A percentile compares a stretch with the other conserved stretches of the same genome.
Conservation (phyloP, 1,284 basidiomycete genomes). For the Flammula alnicola region DNA sequence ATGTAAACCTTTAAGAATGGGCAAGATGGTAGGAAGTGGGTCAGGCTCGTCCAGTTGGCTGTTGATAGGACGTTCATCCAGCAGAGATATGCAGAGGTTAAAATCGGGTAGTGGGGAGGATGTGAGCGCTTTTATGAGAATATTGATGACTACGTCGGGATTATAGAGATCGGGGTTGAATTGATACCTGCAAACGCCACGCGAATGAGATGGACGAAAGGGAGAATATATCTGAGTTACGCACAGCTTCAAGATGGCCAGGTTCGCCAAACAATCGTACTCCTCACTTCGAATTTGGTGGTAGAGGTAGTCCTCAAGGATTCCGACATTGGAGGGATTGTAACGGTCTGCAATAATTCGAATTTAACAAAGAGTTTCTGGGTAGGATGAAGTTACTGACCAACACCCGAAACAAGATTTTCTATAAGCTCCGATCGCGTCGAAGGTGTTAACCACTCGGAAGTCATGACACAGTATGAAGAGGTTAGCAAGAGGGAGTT, state of each 20-base stretch:
- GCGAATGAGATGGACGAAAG: constrained; percentile 5
- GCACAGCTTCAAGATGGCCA: constrained; percentile 88
- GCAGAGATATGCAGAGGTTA: constrained; percentile 88
- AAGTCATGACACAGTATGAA: constrained; percentile 29
- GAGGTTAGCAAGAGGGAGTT: background rate
- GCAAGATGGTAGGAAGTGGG: constrained; percentile 76
- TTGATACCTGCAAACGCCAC: constrained; percentile 72
- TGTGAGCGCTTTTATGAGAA: constrained; percentile 91
- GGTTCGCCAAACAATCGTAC: constrained; percentile 93
- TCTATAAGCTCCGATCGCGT: constrained; percentile 86
- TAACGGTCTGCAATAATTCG: constrained; percentile 80
- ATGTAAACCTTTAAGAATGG: constrained; percentile 76
- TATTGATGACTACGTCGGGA: constrained; percentile 91
- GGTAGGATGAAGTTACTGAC: constrained; percentile 49
- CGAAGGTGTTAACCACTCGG: constrained; percentile 70
- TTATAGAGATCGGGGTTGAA: constrained; percentile 95
- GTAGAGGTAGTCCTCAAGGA: constrained; percentile 94
- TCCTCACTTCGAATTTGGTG: constrained; percentile 89
- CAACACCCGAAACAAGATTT: constrained; percentile 90
- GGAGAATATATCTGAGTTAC: constrained; percentile 4
- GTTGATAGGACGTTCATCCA: constrained; percentile 74
- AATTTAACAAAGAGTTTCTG: constrained; percentile 1
- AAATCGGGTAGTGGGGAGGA: constrained; percentile 89
- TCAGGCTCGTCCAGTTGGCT: constrained; percentile 78
- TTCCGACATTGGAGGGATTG: constrained; percentile 91